Evolutionary conservation across 2,329 filamentous ascomycete genomes (phyloP), one percentile per base, ranked within the genome.

Genomic region (Sporothrix pseudoabietina): DNA sequence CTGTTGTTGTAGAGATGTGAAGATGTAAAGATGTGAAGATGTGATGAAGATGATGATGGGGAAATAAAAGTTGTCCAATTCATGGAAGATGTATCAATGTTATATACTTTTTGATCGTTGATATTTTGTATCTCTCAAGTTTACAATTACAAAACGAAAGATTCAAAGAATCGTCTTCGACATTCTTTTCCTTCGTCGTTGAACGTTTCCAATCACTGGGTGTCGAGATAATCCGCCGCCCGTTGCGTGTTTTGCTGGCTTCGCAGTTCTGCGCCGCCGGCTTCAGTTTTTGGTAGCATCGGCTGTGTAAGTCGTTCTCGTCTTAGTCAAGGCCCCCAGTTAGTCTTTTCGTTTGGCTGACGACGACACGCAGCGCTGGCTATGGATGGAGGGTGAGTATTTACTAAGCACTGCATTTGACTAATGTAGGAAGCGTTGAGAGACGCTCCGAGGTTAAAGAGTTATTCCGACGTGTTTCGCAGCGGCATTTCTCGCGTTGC

Each of bases 151-250:
- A 52, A 1, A 6, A 55, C 12, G 30, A 16, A n/a, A 39, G 4
- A 35, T 1, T 7, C 55, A 26, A 8, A 65, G 59, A 44, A 65
- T n/a, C 35, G 26, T 65, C 59, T 16, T 44, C 12, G 35, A 16
- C 35, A 44, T 65, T 65, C 59, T 30, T 65, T 65, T 26, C 59
- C 59, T 26, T 14, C 8, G n/a, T n/a, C 12, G 35, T 44, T 44
- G 1, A n/a, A 8, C n/a, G 59, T 44, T 65, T 44, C 35, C n/a
- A 44, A 65, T 65, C 32, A 44, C 4, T n/a, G 44, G 22, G 9
- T 65, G 19, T 65, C 35, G 59, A 65, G 59, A 65, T 65, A 22
- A 26, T 65, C 59, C 59, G 59, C 8, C 4, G n/a, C 59, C 59
- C 59, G 59, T 22, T 26, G 12, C 35, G 19, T 55, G 52, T 10